Conservation (phyloP, 257 asterid genomes). For the Echites panduratus region DNA sequence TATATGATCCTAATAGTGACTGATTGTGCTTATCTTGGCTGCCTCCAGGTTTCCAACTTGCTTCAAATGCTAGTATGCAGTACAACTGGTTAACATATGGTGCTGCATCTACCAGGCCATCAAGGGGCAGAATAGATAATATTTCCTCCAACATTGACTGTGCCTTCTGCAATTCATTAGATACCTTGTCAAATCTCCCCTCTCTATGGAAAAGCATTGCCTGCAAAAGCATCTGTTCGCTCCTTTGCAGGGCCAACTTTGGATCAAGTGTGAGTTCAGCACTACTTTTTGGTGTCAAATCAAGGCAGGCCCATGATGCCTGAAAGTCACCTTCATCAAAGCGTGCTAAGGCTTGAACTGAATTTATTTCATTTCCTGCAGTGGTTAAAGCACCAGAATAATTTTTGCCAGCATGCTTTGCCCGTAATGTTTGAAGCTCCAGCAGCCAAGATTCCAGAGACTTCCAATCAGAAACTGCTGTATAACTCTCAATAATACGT, state of each 20-base stretch:
- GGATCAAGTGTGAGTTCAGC: slow-evolving; percentile 88
- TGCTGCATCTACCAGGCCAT: slow-evolving; percentile 83
- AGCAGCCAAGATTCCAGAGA: slow-evolving; percentile 89
- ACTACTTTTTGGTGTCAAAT: slow-evolving; percentile 96
- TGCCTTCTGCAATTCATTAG: slow-evolving; percentile 76
- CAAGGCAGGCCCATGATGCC: slow-evolving; percentile 94
- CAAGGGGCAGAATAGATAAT: slow-evolving; percentile 74
- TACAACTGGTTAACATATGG: slow-evolving; percentile 69
- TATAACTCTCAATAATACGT: slow-evolving; percentile 75
- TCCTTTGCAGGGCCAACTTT: slow-evolving; percentile 87
- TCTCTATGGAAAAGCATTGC: slow-evolving; percentile 83
- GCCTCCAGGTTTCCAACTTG: slow-evolving; percentile 41
- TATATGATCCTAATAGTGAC: slow-evolving; percentile 57
- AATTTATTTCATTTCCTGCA: slow-evolving; percentile 90
- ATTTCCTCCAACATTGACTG: slow-evolving; percentile 76
- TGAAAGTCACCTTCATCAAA: slow-evolving; percentile 87
- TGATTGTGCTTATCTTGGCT: slow-evolving; percentile 38
- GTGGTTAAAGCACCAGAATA: slow-evolving; percentile 90
- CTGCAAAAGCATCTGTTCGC: slow-evolving; percentile 98
- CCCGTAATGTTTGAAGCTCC: slow-evolving; percentile 88
- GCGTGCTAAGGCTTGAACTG: slow-evolving; percentile 85
- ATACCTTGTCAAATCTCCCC: slow-evolving; percentile 72
- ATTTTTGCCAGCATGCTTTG: slow-evolving; percentile 83
- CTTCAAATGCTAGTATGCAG: slow-evolving; percentile 85
- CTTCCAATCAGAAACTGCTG: slow-evolving; percentile 91